Evolutionary conservation across 2,329 filamentous ascomycete species (phyloP).

Genomic region (Fusarium albidum): DNA sequence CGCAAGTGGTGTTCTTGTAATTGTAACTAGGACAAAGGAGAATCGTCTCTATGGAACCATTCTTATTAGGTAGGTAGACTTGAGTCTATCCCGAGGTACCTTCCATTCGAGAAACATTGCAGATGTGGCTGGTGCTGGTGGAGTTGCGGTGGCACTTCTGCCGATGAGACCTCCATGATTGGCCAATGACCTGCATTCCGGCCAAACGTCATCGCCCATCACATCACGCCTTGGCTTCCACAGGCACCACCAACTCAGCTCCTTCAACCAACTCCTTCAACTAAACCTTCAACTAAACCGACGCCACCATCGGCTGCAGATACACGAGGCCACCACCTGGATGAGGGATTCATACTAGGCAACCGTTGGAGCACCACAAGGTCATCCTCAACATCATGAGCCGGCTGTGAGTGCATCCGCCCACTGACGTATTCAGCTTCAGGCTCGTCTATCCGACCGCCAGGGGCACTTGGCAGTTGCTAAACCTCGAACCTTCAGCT

Average conservation of each 20-base stretch:
- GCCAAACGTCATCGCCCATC: slow-evolving; percentile 37
- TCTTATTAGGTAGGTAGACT: too few species aligned
- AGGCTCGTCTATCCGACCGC: background rate
- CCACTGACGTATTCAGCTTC: slow-evolving; percentile 14
- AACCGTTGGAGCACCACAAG: slow-evolving; percentile 12
- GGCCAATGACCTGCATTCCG: slow-evolving; percentile 15
- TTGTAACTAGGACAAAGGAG: too few species aligned
- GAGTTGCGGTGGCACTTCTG: slow-evolving; percentile 1
- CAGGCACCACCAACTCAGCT: slow-evolving; percentile 6
- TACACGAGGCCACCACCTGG: background rate
- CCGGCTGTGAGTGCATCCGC: slow-evolving; percentile 34
- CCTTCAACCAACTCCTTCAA: slow-evolving; percentile 11
- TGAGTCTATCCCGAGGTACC: too few species aligned
- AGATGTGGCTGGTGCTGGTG: slow-evolving; percentile 14
- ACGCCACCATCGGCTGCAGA: background rate
- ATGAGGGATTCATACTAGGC: slow-evolving; percentile 13
- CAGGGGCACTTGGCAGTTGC: background rate
- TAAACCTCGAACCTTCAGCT: slow-evolving; percentile 11
- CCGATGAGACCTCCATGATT: slow-evolving; percentile 20
- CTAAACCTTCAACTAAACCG: too few species aligned
- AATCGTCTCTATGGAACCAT: too few species aligned
- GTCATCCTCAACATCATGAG: slow-evolving; percentile 31
- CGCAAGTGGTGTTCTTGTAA: too few species aligned
- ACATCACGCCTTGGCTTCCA: slow-evolving; percentile 33
- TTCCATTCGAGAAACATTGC: too few species aligned